Evolutionary conservation across 148 eudicot species (phyloP).

Genomic region (Rhododendron williamsianum): DNA sequence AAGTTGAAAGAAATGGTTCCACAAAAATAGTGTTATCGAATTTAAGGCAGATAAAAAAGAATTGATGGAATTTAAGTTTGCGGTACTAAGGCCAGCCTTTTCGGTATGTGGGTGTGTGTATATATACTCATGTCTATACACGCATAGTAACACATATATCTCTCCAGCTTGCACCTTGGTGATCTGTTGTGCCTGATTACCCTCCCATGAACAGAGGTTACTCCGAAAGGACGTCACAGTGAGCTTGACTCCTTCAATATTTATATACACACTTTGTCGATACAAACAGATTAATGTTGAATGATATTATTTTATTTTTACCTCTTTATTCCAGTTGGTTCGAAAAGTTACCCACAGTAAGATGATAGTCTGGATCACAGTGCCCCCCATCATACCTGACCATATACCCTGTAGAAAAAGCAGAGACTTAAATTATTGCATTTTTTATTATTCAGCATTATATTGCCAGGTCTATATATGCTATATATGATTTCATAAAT

Average conservation of each 20-base stretch:
- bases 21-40: neutral
- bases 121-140: too few relatives aligned
- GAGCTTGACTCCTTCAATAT: neutral
- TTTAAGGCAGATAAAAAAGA: neutral
- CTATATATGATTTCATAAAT: too few relatives aligned
- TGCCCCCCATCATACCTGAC: constrained; percentile 18
- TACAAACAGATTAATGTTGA: neutral
- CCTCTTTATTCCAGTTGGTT: constrained; percentile 16
- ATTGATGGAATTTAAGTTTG: too few relatives aligned
- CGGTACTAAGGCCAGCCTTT: too few relatives aligned
- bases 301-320: neutral
- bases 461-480: neutral
- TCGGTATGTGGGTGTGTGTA: too few relatives aligned
- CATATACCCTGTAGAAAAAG: constrained; percentile 8
- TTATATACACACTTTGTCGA: neutral
- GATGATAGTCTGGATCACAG: constrained; percentile 10
- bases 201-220: too few relatives aligned
- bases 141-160: too few relatives aligned
- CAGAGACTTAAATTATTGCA: neutral
- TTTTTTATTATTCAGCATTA: neutral
- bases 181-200: too few relatives aligned
- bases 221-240: neutral
- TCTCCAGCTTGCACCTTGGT: too few relatives aligned
- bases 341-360: constrained; percentile 8
- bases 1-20: neutral